phyloP scores from a whole-genome alignment of 768 basidiomycete species.

The Hericium erinaceus region DNA sequence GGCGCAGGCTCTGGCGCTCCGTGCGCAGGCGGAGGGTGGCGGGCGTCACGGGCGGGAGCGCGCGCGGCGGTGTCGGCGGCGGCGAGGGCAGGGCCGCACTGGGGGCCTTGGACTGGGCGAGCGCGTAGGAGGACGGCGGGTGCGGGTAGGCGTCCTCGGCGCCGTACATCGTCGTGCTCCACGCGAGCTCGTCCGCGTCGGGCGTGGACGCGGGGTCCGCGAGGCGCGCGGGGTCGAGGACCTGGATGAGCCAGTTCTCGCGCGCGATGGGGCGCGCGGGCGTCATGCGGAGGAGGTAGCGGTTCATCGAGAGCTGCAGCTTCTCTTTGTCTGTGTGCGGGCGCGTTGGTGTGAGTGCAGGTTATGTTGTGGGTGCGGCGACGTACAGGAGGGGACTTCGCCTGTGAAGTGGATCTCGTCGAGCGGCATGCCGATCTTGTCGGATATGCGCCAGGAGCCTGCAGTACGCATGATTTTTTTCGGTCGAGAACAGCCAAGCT shows the following conservation, averaged over 20 bases:
- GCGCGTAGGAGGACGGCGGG: slow-evolving; percentile 13
- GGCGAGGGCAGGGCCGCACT: neutral
- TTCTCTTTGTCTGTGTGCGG: slow-evolving; percentile 43
- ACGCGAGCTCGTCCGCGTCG: slow-evolving; percentile 60
- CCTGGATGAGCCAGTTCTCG: slow-evolving; percentile 53
- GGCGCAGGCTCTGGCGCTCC: slow-evolving; percentile 53
- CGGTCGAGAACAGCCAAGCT: neutral
- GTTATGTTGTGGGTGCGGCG: neutral
- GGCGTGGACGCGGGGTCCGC: slow-evolving; percentile 20
- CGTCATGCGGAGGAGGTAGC: slow-evolving; percentile 60
- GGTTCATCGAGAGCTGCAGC: slow-evolving; percentile 52
- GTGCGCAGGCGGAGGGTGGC: slow-evolving; percentile 44
- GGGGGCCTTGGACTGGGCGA: neutral
- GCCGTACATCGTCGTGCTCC: slow-evolving; percentile 48
- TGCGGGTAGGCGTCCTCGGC: slow-evolving; percentile 35
- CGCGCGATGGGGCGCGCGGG: slow-evolving; percentile 63
- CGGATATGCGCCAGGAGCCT: slow-evolving; percentile 72
- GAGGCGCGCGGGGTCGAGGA: slow-evolving; percentile 23
- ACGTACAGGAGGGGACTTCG: slow-evolving; percentile 63
- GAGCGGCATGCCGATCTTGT: slow-evolving; percentile 65
- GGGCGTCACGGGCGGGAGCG: slow-evolving; percentile 1
- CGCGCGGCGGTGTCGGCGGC: neutral
- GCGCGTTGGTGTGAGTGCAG: neutral
- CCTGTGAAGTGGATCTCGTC: slow-evolving; percentile 67
- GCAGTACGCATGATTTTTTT: neutral